These are phyloP conservation scores for Cladorrhinum sp. DNA, from an alignment of 2,329 filamentous ascomycete species.

Conservation along the genomic window DNA sequence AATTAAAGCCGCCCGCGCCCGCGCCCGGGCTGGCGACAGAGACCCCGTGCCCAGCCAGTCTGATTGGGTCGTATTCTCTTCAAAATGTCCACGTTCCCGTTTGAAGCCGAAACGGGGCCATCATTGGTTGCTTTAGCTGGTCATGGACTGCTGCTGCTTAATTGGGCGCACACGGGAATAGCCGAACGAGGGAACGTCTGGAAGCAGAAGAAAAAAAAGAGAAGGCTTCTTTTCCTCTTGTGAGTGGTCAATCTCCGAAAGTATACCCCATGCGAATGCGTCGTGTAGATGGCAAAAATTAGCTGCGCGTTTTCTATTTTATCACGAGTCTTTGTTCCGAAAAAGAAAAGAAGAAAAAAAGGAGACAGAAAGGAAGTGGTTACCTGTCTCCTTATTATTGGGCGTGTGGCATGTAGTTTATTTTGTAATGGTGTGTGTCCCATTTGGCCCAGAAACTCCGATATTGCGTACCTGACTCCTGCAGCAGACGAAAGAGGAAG, in stretches of 20 bases:
- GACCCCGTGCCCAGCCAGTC: not conserved
- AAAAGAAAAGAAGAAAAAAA: not conserved
- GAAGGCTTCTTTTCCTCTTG: not conserved
- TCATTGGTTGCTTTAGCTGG: too few species aligned
- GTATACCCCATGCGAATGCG: too few species aligned
- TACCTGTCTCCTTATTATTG: constrained; percentile 7
- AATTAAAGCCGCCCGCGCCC: not conserved
- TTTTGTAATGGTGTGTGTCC: not conserved
- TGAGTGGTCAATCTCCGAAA: too few species aligned
- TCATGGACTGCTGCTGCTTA: too few species aligned
- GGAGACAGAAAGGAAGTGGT: too few species aligned
- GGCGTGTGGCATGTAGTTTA: not conserved
- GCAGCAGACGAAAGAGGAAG: constrained; percentile 3
- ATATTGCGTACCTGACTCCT: not conserved
- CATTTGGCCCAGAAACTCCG: not conserved
- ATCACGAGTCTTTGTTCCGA: not conserved
- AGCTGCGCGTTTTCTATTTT: too few species aligned
- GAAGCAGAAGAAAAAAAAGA: not conserved
- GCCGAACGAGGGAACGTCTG: not conserved
- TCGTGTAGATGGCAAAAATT: too few species aligned
- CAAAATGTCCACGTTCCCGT: not conserved
- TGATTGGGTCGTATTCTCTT: not conserved
- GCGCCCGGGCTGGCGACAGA: too few species aligned
- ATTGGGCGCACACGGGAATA: not conserved
- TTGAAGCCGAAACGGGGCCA: not conserved